phyloP scores from a whole-genome alignment of 495 filamentous ascomycete species.

The Tuber magnatum region DNA sequence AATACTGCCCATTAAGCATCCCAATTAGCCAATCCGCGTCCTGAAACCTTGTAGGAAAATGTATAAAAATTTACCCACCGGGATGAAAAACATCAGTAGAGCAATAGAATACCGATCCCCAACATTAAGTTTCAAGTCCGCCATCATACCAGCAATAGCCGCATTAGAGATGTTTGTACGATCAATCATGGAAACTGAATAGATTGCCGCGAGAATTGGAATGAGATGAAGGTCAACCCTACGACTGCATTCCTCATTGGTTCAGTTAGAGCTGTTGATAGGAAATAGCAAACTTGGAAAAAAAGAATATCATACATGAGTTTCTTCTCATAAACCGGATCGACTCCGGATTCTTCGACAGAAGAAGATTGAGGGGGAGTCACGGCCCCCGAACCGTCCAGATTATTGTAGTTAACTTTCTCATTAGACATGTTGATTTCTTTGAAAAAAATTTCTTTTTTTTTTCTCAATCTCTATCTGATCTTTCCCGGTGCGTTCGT shows the following conservation, averaged over 20 bases:
- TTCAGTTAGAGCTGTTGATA: slow-evolving; percentile 10
- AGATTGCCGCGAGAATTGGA: slow-evolving; percentile 35
- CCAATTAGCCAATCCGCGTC: not conserved
- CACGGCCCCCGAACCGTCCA: not conserved
- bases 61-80: slow-evolving; percentile 15
- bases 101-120: slow-evolving; percentile 26
- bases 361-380: slow-evolving; percentile 9
- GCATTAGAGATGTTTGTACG: slow-evolving; percentile 50
- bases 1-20: slow-evolving; percentile 42
- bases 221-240: slow-evolving; percentile 36
- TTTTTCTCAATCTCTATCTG: not conserved
- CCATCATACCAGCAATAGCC: slow-evolving; percentile 50
- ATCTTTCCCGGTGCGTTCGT: not conserved
- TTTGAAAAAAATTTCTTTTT: not conserved
- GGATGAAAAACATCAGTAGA: slow-evolving; percentile 46
- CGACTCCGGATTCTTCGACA: slow-evolving; percentile 25
- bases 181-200: slow-evolving; percentile 36
- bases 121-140: slow-evolving; percentile 45
- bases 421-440: slow-evolving; percentile 25
- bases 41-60: not conserved
- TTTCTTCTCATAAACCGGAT: slow-evolving; percentile 35
- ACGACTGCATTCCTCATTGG: slow-evolving; percentile 11
- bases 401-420: slow-evolving; percentile 10
- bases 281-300: not conserved
- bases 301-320: slow-evolving; percentile 33